Evolutionary conservation across 116 monocot species (phyloP).

Genomic region (Posidonia oceanica): DNA sequence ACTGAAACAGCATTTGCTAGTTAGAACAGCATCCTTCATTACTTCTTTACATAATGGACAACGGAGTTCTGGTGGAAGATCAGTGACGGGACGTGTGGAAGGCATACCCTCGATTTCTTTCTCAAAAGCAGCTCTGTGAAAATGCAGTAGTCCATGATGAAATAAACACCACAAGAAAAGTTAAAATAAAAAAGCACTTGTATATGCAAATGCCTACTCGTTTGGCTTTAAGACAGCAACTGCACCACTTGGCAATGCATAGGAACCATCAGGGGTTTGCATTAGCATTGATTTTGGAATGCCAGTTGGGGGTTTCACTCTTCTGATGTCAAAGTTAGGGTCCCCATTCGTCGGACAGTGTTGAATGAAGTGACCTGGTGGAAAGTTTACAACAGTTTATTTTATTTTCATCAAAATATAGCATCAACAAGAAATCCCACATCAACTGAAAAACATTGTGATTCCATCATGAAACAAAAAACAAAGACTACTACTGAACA

Average conservation of each 20-base stretch:
- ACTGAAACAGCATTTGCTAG: conserved; percentile 91
- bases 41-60: conserved; percentile 94
- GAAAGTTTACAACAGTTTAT: conserved; percentile 3
- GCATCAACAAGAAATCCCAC: not conserved
- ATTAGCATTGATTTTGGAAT: conserved; percentile 97
- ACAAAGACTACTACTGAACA: not conserved
- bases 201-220: conserved; percentile 43
- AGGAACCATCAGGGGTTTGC: conserved; percentile 92
- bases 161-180: conserved; percentile 2
- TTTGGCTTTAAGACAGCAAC: conserved; percentile 96
- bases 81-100: conserved; percentile 51
- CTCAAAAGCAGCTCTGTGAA: conserved; percentile 84
- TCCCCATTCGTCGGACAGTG: conserved; percentile 99
- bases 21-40: conserved; percentile 90
- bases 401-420: not conserved
- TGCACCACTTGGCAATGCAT: conserved; percentile 88
- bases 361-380: conserved; percentile 91
- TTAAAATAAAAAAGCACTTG: conserved; percentile 1
- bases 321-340: conserved; percentile 46
- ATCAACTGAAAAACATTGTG: not conserved
- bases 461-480: not conserved
- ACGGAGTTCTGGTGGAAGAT: conserved; percentile 69
- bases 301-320: conserved; percentile 87
- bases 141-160: not conserved
- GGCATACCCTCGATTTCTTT: conserved; percentile 95